Evolutionary conservation across 1,284 basidiomycete genomes (phyloP).

Genomic region (Tilletia walkeri): DNA sequence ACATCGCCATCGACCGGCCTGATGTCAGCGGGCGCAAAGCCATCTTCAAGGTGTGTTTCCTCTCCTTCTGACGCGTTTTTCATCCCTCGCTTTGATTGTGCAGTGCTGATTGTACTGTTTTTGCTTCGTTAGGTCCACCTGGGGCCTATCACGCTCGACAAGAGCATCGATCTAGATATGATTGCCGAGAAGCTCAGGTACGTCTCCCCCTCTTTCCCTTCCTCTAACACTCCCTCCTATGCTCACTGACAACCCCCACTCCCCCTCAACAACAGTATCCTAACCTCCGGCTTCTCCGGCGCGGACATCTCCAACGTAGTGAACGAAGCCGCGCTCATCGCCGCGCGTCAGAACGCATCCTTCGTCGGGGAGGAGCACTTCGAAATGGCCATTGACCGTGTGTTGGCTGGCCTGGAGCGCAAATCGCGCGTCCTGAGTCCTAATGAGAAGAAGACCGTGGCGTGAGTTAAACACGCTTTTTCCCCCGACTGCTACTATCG

Average conservation of each 20-base stretch:
- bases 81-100: too few relatives aligned
- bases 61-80: too few relatives aligned
- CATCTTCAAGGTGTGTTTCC: slow-evolving; percentile 67
- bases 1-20: slow-evolving; percentile 91
- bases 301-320: slow-evolving; percentile 98
- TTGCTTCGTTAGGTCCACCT: slow-evolving; percentile 68
- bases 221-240: neutral
- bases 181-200: slow-evolving; percentile 12
- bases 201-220: neutral
- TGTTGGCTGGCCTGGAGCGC: slow-evolving; percentile 93
- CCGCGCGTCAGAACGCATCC: slow-evolving; percentile 79
- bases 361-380: slow-evolving; percentile 82
- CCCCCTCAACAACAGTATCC: slow-evolving; percentile 69
- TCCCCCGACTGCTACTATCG: neutral
- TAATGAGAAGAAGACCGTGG: slow-evolving; percentile 98
- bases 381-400: slow-evolving; percentile 94
- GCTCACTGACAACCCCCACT: neutral
- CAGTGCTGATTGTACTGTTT: too few relatives aligned
- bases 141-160: slow-evolving; percentile 66
- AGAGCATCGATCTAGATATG: neutral
- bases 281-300: slow-evolving; percentile 96
- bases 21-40: slow-evolving; percentile 90
- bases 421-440: slow-evolving; percentile 89
- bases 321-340: slow-evolving; percentile 94
- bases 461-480: neutral